These are phyloP conservation scores for Botrytis fabae DNA, from an alignment of 2,329 filamentous ascomycete genomes.

Conservation along the genomic window DNA sequence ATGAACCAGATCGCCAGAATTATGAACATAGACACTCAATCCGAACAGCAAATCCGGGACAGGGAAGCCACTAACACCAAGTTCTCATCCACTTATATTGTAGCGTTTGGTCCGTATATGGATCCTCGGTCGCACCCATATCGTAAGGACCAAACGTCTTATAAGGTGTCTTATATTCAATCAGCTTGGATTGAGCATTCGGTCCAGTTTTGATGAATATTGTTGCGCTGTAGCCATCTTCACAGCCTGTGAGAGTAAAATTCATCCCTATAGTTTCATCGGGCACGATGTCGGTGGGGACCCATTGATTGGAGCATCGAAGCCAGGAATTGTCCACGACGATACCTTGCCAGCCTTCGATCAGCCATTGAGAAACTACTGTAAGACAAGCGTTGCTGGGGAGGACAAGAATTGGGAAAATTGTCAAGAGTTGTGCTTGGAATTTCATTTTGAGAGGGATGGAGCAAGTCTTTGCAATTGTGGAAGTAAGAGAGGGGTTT, in stretches of 20 bases:
- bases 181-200: neutral
- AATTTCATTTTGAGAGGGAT: neutral
- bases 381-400: neutral
- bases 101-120: neutral
- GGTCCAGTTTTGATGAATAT: neutral
- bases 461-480: neutral
- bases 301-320: neutral
- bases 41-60: neutral
- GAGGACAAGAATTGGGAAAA: neutral
- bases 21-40: neutral
- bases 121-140: neutral
- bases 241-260: neutral
- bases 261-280: neutral
- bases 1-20: neutral
- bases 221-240: neutral
- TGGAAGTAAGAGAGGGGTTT: neutral
- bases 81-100: neutral
- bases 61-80: neutral
- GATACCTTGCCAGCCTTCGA: constrained; percentile 3
- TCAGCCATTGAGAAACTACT: neutral
- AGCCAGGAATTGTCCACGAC: neutral
- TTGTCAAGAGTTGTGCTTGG: neutral
- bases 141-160: neutral
- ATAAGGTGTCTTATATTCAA: neutral
- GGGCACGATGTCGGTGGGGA: neutral